phyloP scores from a whole-genome alignment of 208 protist species.

The Entamoeba nuttalli region DNA sequence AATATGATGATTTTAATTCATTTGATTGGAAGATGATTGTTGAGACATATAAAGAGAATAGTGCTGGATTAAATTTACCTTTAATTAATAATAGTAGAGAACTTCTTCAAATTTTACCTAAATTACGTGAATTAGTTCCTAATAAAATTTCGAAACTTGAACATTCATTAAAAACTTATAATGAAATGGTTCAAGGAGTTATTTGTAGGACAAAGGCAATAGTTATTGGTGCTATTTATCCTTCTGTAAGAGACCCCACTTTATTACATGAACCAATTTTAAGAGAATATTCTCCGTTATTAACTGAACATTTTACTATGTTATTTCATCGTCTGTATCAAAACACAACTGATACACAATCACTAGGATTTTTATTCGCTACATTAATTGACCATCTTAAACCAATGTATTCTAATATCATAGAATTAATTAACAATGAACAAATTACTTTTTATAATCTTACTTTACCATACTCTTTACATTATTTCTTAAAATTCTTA shows the following conservation, averaged over 20 bases:
- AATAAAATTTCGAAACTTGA: not conserved
- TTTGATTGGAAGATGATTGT: not conserved
- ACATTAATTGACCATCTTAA: not conserved
- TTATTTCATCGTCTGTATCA: not conserved
- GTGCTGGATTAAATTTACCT: not conserved
- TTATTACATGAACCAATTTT: not conserved
- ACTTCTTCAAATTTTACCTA: not conserved
- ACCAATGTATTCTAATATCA: not conserved
- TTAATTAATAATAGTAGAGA: not conserved
- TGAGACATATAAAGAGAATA: not conserved
- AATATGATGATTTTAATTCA: not conserved
- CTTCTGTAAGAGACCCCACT: not conserved
- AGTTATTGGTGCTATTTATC: not conserved
- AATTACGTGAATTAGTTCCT: not conserved
- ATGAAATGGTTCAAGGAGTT: not conserved
- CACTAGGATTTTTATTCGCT: not conserved
- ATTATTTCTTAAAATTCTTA: not conserved
- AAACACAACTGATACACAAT: not conserved
- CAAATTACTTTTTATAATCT: not conserved
- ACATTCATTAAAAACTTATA: not conserved
- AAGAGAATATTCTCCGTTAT: not conserved
- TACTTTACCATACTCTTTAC: not conserved
- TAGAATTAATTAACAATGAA: not conserved
- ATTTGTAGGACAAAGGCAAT: not conserved
- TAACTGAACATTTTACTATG: not conserved